These are phyloP conservation scores for Sporothrix mexicana DNA, from an alignment of 2,329 filamentous ascomycete genomes.

Conservation along the genomic window DNA sequence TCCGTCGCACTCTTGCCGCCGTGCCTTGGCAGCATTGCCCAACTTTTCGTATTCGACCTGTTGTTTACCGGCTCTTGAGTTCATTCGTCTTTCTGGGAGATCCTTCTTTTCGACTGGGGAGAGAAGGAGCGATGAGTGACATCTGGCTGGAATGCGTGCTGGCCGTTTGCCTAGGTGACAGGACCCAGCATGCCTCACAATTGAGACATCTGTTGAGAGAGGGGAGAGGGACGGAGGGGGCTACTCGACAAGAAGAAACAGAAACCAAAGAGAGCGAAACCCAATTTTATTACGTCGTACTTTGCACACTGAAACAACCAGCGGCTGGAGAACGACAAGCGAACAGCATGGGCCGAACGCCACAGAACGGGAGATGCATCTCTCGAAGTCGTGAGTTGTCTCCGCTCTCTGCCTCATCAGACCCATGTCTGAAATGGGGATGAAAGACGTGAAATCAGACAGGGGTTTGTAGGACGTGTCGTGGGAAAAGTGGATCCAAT, in stretches of 20 bases:
- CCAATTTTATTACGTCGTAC: neutral
- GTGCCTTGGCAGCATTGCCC: conserved; percentile 14
- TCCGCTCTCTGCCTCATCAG: neutral
- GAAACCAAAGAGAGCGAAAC: neutral
- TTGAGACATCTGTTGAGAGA: neutral
- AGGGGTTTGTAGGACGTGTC: neutral
- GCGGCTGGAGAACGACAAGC: neutral
- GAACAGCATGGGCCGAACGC: neutral
- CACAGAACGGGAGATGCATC: conserved; percentile 19
- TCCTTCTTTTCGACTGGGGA: too few relatives aligned
- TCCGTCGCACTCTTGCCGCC: neutral
- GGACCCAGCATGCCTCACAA: neutral
- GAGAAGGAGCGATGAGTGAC: too few relatives aligned
- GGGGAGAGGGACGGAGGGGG: neutral
- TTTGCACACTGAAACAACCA: conserved; percentile 9
- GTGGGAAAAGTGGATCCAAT: conserved; percentile 7
- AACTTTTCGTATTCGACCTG: conserved; percentile 18
- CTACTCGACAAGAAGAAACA: neutral
- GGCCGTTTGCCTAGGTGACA: conserved; percentile 10
- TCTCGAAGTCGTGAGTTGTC: neutral
- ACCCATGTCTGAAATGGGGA: conserved; percentile 10
- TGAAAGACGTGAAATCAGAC: conserved; percentile 3
- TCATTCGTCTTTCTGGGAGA: too few relatives aligned
- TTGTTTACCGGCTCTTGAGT: too few relatives aligned
- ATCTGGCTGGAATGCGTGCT: neutral